Base-by-base conservation (phyloP, 257 asterid genomes). In the Solanum stenotomum region DNA sequence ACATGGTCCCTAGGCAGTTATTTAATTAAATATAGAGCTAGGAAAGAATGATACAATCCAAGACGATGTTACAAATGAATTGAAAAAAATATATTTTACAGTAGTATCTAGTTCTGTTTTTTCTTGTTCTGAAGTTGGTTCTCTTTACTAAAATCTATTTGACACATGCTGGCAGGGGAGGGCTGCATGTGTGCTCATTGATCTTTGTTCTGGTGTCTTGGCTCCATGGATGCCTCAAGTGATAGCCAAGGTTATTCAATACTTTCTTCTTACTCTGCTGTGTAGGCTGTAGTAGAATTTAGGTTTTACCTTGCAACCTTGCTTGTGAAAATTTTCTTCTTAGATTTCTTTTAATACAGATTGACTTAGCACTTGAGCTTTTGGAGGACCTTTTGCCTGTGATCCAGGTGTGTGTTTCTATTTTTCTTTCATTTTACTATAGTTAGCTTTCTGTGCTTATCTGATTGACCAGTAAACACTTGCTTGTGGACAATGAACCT, bases 161-260 rank as follows among this genome's bases (percentile, higher is more conserved):
- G 85, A 84, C 87, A 87, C 89, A 46, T 35, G 89, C 78, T 68
- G 89, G 91, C 96, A 97, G 99, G 98, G 97, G 87, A 97, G 93
- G 92, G 99, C 99, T 42, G 96, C 99, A 35, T 95, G 98, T 84
- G 93, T 97, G 89, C 98, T 97, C 83, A 94, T 97, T 88, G 99
- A 97, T 94, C 91, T 97, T 89, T 97, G 99, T 91, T 94, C 96
- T 90, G 94, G 96, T 86, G 98, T 97, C 68, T 86, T 97, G 84
- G 96, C 98, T 84, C 98, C 99, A 87, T 97, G 99, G 99, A 94
- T 93, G 88, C 93, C 96, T 91, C 99, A 95, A 94, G 95, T 97
- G 68, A 92, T 97, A 85, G 99, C 98, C 49, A 97, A 97, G 99
- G 99, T 95, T 85, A 82, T 88, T 79, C 67, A 81, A 59, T 38